Percentiles rank a stretch among this genome's conserved stretches.
phyloP scores from a whole-genome alignment of 2,329 filamentous ascomycete species.

The Fusarium sp. region DNA sequence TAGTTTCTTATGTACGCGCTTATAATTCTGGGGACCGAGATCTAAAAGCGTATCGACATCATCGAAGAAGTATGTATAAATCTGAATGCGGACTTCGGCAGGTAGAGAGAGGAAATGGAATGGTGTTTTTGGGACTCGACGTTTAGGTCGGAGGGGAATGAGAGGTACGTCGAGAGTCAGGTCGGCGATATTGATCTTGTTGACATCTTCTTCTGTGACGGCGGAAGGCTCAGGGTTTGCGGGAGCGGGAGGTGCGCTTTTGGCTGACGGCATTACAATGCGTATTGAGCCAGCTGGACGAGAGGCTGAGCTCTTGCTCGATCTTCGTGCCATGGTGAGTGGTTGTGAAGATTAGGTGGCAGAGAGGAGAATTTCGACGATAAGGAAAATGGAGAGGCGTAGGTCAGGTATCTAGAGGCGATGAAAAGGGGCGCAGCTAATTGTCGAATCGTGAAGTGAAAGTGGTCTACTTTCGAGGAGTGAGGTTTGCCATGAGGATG shows the following conservation, averaged over 20 bases:
- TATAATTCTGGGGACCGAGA: conserved; percentile 75
- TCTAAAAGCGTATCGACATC: conserved; percentile 69
- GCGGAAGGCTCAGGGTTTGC: conserved; percentile 51
- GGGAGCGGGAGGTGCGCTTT: not conserved
- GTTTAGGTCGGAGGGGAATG: conserved; percentile 50
- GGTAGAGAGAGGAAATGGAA: conserved; percentile 78
- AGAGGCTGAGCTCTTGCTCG: conserved; percentile 39
- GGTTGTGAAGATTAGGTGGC: conserved; percentile 16
- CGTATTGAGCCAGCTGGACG: conserved; percentile 38
- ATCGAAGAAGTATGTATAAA: conserved; percentile 74
- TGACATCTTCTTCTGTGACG: conserved; percentile 57
- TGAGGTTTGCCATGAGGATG: conserved; percentile 62
- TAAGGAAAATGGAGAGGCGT: not conserved
- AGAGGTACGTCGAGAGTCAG: conserved; percentile 58
- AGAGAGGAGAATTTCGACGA: conserved; percentile 27
- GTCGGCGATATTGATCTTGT: conserved; percentile 56
- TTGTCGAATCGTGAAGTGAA: not conserved
- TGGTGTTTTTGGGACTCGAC: conserved; percentile 54
- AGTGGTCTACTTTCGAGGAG: conserved; percentile 42
- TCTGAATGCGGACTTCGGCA: conserved; percentile 75
- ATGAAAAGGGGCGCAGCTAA: conserved; percentile 1
- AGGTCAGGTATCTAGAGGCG: not conserved
- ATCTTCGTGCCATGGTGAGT: conserved; percentile 41
- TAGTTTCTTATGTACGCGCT: conserved; percentile 69
- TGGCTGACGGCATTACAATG: conserved; percentile 32